Conservation (phyloP, 2,329 filamentous ascomycete species). For the Thielaviopsis ethacetica region DNA sequence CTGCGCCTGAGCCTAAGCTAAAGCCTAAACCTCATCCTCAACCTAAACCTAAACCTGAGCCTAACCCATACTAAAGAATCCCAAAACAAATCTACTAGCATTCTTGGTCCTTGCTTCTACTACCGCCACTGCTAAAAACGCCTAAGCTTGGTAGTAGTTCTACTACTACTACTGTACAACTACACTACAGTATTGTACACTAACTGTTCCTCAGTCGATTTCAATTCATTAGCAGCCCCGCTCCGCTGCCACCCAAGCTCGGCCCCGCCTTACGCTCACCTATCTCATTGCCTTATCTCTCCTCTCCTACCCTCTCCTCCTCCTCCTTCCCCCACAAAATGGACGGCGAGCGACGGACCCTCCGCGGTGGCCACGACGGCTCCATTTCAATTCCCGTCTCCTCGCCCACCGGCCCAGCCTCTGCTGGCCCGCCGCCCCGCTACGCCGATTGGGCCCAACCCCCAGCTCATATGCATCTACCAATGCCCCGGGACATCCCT, state of each 20-base stretch:
- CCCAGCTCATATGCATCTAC: not conserved
- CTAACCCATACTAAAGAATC: too few species aligned
- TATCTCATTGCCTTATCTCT: not conserved
- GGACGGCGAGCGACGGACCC: slow-evolving; percentile 9
- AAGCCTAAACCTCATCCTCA: too few species aligned
- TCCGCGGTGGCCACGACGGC: slow-evolving; percentile 5
- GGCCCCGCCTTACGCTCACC: too few species aligned
- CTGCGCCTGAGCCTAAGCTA: too few species aligned
- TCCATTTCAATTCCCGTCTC: slow-evolving; percentile 1
- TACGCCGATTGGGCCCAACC: not conserved
- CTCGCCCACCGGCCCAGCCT: not conserved
- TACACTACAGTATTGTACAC: not conserved
- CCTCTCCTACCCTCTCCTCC: not conserved
- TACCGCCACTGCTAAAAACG: not conserved
- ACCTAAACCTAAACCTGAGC: too few species aligned
- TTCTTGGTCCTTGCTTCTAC: not conserved
- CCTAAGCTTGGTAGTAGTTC: not conserved
- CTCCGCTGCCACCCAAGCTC: too few species aligned
- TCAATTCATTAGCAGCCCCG: too few species aligned
- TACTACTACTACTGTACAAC: not conserved
- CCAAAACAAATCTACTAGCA: too few species aligned
- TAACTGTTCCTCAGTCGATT: too few species aligned
- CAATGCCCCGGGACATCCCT: not conserved
- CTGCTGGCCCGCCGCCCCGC: not conserved
- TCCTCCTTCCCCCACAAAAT: not conserved